These are phyloP conservation scores for Fusarium sp. DNA, from an alignment of 2,329 filamentous ascomycete species.

Conservation along the genomic window DNA sequence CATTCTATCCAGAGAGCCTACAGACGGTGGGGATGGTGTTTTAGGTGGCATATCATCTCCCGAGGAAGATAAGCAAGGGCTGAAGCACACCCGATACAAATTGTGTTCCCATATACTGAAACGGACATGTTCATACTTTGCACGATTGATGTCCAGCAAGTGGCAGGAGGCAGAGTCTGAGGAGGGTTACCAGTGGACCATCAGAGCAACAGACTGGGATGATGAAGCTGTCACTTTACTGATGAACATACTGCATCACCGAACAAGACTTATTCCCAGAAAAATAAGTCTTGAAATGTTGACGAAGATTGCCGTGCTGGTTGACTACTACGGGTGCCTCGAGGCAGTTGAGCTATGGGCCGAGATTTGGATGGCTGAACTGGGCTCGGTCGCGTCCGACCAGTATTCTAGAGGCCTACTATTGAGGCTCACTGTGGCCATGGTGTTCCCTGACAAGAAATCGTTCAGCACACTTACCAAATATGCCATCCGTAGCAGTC, in stretches of 20 bases:
- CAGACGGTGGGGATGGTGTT: background rate
- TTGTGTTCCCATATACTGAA: background rate
- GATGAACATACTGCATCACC: background rate
- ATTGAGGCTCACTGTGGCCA: fast-evolving
- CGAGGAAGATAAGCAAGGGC: background rate
- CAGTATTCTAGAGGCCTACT: background rate
- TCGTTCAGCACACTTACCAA: background rate
- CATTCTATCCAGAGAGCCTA: background rate
- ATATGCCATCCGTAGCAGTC: background rate
- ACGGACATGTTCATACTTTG: background rate
- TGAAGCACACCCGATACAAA: background rate
- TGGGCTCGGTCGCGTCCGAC: fast-evolving
- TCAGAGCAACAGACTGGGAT: background rate
- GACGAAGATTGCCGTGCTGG: background rate
- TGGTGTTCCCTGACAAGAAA: background rate
- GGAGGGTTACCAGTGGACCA: background rate
- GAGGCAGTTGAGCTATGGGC: background rate
- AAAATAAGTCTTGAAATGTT: fast-evolving
- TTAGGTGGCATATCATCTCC: background rate
- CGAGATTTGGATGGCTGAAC: background rate
- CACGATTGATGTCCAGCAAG: background rate
- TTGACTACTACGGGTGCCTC: background rate
- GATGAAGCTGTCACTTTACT: background rate
- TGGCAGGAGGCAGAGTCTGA: background rate
- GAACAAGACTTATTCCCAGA: background rate